Base-by-base conservation (phyloP, 208 protist genomes). In the Acanthamoeba castellanii region DNA sequence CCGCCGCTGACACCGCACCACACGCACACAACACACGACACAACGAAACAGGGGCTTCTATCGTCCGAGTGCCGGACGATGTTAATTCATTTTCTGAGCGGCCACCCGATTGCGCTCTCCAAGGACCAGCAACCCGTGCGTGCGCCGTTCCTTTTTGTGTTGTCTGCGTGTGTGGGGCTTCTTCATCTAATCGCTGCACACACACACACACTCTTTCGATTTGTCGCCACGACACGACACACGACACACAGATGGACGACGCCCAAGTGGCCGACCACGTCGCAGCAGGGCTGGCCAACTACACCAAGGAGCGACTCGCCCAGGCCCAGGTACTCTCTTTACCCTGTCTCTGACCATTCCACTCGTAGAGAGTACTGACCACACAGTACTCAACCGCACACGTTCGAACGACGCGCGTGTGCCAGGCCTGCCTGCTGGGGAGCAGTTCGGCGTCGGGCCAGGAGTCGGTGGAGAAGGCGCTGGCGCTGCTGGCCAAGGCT, bases 391-490 rank as follows among this genome's bases (percentile, higher is more conserved):
- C 20, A 8, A 32, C n/a, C 3, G 8, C 5, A 70, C 27, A 32
- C n/a, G 64, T n/a, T n/a, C n/a, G n/a, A n/a, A n/a, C n/a, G n/a
- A n/a, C n/a, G n/a, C n/a, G n/a, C n/a, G 57, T 64, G 57, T 27
- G 22, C 30, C 68, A 76, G 68, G 68, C 68, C 2, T 32, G 22
- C 27, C 76, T 84, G 34, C 42, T 84, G 34, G 76, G 76, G 5
- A 84, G 76, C 76, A 57, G 68, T 42, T 42, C 68, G 18, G 68
- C 76, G 27, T 45, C 76, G 25, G n/a, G 45, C 5, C 76, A 57
- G 45, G 76, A 84, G 45, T 84, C 76, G 20, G 76, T 84, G 76
- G 76, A 84, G 34, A 84, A 84, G 76, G 76, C 45, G 42, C 76
- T 84, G 42, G 76, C 76, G n/a, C 42, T 84, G 6, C 76, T 84